Base-by-base conservation (phyloP, 2,329 filamentous ascomycete species). In the Trichoderma sp. region DNA sequence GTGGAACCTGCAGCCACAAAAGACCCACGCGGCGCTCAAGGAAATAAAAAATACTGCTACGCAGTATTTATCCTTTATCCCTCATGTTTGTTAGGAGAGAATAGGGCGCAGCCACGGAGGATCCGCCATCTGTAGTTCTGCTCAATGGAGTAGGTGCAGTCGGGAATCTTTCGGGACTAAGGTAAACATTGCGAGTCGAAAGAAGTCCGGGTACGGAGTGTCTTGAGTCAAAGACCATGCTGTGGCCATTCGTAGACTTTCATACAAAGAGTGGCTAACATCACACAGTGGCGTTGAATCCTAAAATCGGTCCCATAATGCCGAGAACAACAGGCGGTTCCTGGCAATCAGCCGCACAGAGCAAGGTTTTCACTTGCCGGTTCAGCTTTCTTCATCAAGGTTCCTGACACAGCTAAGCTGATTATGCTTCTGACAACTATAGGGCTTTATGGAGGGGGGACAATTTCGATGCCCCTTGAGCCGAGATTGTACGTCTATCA, bases 11-110 rank as follows among this genome's bases (percentile, higher is more conserved):
- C 68, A 55, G 68, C 59, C 68, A 70, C 68, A 43, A 70, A 70
- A 57, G 68, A 55, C 59, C 65, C 68, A 70, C 59, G 59, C 32
- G 23, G n/a, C 68, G 59, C 39, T 70, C 32, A 63, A 23, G 53
- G 55, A 43, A 50, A 50, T 23, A 47, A 50, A 59, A 47, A 26
- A 59, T 26, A 68, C 11, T 15, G 55, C 36, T 26, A 4, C 20
- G 13, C 65, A 59, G 55, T 68, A 68, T 47, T 68, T 61, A 53
- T 13, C 57, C 57, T 69, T 62, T 69, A 53, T 61, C 66, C 66
- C 28, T 69, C 39, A 61, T 36, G n/a, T 28, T 32, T 68, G 47
- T 47, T 68, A 61, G 36, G 36, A 26, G 23, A 68, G 20, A 12
- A 28, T 61, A 43, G 28, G 66, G 28, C 20, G 57, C 57, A 61